Evolutionary conservation across 2,329 filamentous ascomycete species (phyloP), one percentile per base, ranked within the genome.

Genomic region (Septoria linicola): DNA sequence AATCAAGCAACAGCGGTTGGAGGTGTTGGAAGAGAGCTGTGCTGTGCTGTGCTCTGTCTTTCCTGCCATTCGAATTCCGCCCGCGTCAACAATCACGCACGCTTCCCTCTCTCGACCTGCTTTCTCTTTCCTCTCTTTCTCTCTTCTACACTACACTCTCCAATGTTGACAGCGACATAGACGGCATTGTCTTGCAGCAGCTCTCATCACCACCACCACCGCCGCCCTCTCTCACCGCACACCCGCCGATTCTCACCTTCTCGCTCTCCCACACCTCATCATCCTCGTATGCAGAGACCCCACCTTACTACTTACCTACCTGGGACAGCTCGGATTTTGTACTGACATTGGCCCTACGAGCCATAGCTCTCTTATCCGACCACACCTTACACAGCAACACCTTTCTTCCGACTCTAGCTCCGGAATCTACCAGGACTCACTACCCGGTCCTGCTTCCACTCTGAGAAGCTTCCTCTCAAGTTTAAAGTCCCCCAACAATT

Each of bases 111-210:
- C 40, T 41, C 40, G 13, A 44, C 41, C 16, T 35, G 10, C 41
- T 31, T 21, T 31, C 37, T 35, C 32, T 4, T 30, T 37, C 37
- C 27, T 35, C 23, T 27, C 43, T 23, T 14, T 30, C 31, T 42
- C 46, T 41, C 25, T 27, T 27, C 34, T 5, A 3, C 49, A 17
- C 35, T 13, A 34, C 50, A 45, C 31, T 37, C 21, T 25, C 50
- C 50, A 37, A 53, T 53, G 50, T 48, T 44, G 50, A 48, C 37
- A 20, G 16, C 44, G 50, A 48, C 44, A 53, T 53, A 53, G 50
- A 42, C 50, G 42, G 50, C 50, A 53, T 53, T 43, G 50, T 46
- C 50, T 48, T 32, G 43, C 39, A 34, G 19, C 37, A 27, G 23
- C 10, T 27, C 23, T 31, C 14, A 36, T 42, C 44, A 39, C 40